A percentile compares a stretch with the other conserved stretches of the same genome.
phyloP scores from a whole-genome alignment of 306 rosid genomes.

The Vigna angularis region DNA sequence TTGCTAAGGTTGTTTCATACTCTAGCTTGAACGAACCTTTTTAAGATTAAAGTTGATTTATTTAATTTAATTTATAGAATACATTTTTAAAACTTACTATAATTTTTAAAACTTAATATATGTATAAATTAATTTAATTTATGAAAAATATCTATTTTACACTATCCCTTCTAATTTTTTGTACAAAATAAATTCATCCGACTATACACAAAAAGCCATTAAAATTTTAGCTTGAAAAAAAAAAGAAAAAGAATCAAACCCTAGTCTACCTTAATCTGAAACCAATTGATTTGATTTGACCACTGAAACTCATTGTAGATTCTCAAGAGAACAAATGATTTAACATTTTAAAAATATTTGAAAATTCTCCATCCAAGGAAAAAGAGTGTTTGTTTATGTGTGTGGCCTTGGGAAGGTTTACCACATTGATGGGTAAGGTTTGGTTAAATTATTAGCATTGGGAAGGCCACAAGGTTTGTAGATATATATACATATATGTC shows the following conservation, averaged over 20 bases:
- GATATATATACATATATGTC: neutral
- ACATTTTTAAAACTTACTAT: too few relatives aligned
- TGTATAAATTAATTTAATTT: too few relatives aligned
- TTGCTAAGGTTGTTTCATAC: too few relatives aligned
- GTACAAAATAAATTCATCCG: too few relatives aligned
- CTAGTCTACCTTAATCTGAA: neutral
- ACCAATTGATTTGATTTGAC: neutral
- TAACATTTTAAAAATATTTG: neutral
- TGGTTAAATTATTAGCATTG: slow-evolving; percentile 2
- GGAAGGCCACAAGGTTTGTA: slow-evolving; percentile 14
- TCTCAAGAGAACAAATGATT: neutral
- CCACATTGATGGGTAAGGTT: neutral
- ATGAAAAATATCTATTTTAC: too few relatives aligned
- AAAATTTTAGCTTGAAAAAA: neutral
- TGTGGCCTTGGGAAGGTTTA: neutral
- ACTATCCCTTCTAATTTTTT: too few relatives aligned
- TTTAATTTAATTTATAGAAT: too few relatives aligned
- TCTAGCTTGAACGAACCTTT: too few relatives aligned
- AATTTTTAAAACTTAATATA: too few relatives aligned
- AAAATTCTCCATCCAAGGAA: neutral
- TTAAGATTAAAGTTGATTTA: too few relatives aligned
- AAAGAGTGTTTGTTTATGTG: neutral
- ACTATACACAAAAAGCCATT: too few relatives aligned
- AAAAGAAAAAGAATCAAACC: neutral
- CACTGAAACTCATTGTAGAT: neutral